Base-by-base conservation (phyloP, 2,329 filamentous ascomycete genomes). In the Leptodontidium sp. region DNA sequence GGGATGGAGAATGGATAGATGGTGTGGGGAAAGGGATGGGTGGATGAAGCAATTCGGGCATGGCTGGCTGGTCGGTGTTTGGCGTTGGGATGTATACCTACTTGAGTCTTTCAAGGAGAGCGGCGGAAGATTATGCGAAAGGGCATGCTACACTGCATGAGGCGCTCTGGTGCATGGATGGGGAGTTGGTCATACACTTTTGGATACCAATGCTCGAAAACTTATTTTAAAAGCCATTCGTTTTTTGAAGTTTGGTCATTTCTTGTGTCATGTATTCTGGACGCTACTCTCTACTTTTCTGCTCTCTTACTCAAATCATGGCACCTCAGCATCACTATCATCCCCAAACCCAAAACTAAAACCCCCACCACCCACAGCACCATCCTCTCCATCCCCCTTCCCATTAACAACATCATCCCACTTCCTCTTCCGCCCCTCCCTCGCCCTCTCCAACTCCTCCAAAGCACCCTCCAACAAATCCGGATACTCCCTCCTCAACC, bases 321-420 rank as follows among this genome's bases (percentile, higher is more conserved):
- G 77, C 29, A 79, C 70, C 75, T 85, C 84, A 65, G 81, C 80
- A 75, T 85, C 84, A 76, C 84, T 85, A 67, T 86, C 85, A 71
- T 84, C 85, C 26, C 82, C 87, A 79, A 90, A 89, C 21, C 87
- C 87, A 81, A 93, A 92, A 74, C 86, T 89, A 75, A 91, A 91
- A 0, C 82, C 81, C 17, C 80, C 85, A 58, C 79, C 82, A 59
- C 76, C 77, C 29, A 73, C 9, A 32, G 29, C 29, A 32, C 74
- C 75, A 40, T 78, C 78, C 6, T 71, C 68, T 5, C 83, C 83
- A 1, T 82, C 81, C 38, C 82, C 84, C 45, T 80, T 82, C 68
- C 89, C 88, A 24, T 12, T 24, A 12, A 93, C 90, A 35, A 93
- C 86, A 67, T 90, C 86, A 77, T 97, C 93, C 95, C 95, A 98